Percentiles rank a stretch among this genome's conserved stretches.
These are phyloP conservation scores for Hemerocallis citrina DNA, from an alignment of 106 monocot species.

Conservation along the genomic window DNA sequence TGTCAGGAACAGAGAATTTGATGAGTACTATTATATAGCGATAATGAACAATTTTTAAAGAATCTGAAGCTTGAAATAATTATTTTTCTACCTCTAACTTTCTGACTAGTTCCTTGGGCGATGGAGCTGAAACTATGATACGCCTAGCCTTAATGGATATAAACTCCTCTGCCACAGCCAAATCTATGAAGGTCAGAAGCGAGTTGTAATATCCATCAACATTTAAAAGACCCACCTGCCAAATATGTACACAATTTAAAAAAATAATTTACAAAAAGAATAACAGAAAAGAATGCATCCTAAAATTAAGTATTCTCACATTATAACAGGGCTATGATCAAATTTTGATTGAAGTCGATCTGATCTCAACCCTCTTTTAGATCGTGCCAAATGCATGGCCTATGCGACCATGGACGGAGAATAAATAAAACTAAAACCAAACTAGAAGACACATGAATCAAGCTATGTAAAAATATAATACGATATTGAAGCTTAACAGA, in stretches of 20 bases:
- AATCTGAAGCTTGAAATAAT: background rate
- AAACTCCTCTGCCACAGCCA: conserved; percentile 56
- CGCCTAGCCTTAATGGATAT: conserved; percentile 31
- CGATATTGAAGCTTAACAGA: no score
- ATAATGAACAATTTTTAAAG: background rate
- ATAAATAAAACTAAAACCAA: no score
- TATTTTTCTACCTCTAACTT: conserved; percentile 39
- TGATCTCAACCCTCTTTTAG: no score
- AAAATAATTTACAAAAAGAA: background rate
- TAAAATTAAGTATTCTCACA: no score
- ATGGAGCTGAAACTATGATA: conserved; percentile 44
- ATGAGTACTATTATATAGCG: background rate
- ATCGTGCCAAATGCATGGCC: no score
- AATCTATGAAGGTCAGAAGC: conserved; percentile 42
- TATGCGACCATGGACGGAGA: no score
- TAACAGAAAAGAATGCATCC: background rate
- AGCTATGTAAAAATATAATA: no score
- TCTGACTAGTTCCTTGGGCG: conserved; percentile 45
- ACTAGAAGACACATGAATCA: no score
- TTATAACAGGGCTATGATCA: no score
- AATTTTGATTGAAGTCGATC: no score
- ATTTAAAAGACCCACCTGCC: conserved; percentile 60
- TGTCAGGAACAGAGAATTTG: background rate
- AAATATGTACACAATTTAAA: background rate
- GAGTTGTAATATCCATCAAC: conserved; percentile 62